phyloP scores from a whole-genome alignment of 1,284 basidiomycete genomes.

The Polyporus tsugae region DNA sequence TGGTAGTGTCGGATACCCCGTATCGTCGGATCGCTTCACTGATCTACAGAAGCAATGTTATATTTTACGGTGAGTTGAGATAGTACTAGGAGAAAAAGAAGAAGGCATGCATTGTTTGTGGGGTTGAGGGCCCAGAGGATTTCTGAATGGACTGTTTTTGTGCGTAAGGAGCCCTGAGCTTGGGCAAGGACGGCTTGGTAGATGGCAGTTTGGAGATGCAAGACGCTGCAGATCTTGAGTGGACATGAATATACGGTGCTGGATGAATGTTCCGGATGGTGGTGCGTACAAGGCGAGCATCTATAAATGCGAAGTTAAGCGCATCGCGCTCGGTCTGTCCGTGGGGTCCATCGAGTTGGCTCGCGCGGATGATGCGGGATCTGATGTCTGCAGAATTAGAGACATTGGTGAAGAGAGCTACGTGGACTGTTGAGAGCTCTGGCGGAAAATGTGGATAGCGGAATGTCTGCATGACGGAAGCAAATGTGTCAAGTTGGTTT shows the following conservation, averaged over 20 bases:
- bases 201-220: conserved; percentile 85
- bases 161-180: conserved; percentile 65
- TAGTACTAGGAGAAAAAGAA: background rate
- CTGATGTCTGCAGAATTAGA: conserved; percentile 69
- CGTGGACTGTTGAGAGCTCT: conserved; percentile 56
- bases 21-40: conserved; percentile 87
- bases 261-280: background rate
- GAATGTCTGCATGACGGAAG: conserved; percentile 59
- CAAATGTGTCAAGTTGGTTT: no score
- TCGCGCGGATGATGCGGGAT: conserved; percentile 73
- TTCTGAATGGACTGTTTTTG: conserved; percentile 87
- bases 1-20: conserved; percentile 78
- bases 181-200: conserved; percentile 81
- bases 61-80: no score
- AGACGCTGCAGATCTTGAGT: conserved; percentile 71
- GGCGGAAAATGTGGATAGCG: conserved; percentile 60
- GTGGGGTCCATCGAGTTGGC: conserved; percentile 61
- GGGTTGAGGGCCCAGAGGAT: conserved; percentile 86
- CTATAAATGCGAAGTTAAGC: conserved; percentile 90
- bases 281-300: conserved; percentile 68
- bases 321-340: conserved; percentile 76
- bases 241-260: background rate
- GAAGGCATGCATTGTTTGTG: conserved; percentile 75
- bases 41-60: conserved; percentile 66
- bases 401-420: conserved; percentile 76